Conservation (phyloP, 805 yeast genomes). For the Candida arabinofermentans region DNA sequence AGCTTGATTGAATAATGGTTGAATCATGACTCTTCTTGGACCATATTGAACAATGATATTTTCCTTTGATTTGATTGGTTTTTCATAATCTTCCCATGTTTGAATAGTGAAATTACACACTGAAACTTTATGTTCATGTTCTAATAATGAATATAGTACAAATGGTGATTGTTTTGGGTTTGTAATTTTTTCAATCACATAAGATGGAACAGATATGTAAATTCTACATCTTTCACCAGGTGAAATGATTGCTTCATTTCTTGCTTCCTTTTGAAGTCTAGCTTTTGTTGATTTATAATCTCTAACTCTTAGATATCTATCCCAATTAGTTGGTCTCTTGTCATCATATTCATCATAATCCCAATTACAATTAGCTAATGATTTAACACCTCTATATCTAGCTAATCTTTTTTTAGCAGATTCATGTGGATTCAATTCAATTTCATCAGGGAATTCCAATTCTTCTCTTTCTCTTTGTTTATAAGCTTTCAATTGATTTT, state of each 20-base stretch:
- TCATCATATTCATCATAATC: constrained; percentile 79
- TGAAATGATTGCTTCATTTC: constrained; percentile 40
- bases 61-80: constrained; percentile 82
- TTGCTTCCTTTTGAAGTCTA: constrained; percentile 58
- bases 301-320: constrained; percentile 64
- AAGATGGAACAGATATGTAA: constrained; percentile 53
- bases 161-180: constrained; percentile 47
- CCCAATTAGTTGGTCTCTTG: constrained; percentile 71
- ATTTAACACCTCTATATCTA: constrained; percentile 85
- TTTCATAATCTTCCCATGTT: constrained; percentile 86
- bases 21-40: constrained; percentile 76
- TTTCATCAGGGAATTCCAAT: constrained; percentile 91
- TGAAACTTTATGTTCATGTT: constrained; percentile 83
- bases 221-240: constrained; percentile 67
- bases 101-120: constrained; percentile 78
- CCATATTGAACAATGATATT: constrained; percentile 87
- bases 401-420: constrained; percentile 70
- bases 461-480: constrained; percentile 75
- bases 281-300: constrained; percentile 76
- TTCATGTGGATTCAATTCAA: constrained; percentile 75
- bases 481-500: constrained; percentile 65
- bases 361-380: constrained; percentile 79
- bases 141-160: constrained; percentile 67
- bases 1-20: constrained; percentile 80
- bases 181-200: constrained; percentile 39